These are phyloP conservation scores for Entelexis paramagnoliae DNA, from an alignment of 1,139 yeast species.

Conservation along the genomic window DNA sequence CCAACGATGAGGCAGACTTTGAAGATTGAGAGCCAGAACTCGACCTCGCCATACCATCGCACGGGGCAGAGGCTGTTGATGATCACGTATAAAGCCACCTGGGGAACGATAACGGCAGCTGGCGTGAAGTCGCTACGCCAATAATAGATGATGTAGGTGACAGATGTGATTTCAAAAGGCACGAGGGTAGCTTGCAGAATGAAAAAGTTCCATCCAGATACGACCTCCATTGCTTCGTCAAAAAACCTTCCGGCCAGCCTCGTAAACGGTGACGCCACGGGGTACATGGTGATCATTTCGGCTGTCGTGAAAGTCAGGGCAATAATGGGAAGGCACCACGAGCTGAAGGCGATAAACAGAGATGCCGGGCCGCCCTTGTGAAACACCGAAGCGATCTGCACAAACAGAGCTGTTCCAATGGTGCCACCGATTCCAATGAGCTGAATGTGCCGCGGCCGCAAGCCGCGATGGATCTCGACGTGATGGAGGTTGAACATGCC, in stretches of 20 bases:
- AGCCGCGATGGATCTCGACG: slow-evolving; percentile 20
- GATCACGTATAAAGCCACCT: slow-evolving; percentile 49
- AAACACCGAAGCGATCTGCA: slow-evolving; percentile 63
- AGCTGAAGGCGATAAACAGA: slow-evolving; percentile 51
- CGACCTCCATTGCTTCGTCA: slow-evolving; percentile 64
- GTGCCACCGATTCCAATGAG: slow-evolving; percentile 77
- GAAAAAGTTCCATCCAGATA: slow-evolving; percentile 76
- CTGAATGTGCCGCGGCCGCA: slow-evolving; percentile 42
- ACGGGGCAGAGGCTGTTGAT: slow-evolving; percentile 62
- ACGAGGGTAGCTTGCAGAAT: slow-evolving; percentile 63
- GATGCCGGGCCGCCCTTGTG: slow-evolving; percentile 70
- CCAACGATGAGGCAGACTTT: slow-evolving; percentile 65
- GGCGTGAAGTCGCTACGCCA: slow-evolving; percentile 60
- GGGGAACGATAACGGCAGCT: slow-evolving; percentile 39
- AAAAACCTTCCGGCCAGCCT: slow-evolving; percentile 46
- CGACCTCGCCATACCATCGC: slow-evolving; percentile 62
- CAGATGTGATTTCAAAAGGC: slow-evolving; percentile 75
- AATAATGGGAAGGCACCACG: slow-evolving; percentile 54
- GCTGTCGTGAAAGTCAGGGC: slow-evolving; percentile 64
- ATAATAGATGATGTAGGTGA: slow-evolving; percentile 63
- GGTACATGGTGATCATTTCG: slow-evolving; percentile 73
- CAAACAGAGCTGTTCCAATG: slow-evolving; percentile 71
- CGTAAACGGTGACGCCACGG: slow-evolving; percentile 58
- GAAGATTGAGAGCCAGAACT: slow-evolving; percentile 69
- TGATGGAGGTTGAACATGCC: background rate